Percentiles rank a stretch among this genome's conserved stretches.
Conservation (phyloP, 2,329 filamentous ascomycete species). For the Microsporum canis region DNA sequence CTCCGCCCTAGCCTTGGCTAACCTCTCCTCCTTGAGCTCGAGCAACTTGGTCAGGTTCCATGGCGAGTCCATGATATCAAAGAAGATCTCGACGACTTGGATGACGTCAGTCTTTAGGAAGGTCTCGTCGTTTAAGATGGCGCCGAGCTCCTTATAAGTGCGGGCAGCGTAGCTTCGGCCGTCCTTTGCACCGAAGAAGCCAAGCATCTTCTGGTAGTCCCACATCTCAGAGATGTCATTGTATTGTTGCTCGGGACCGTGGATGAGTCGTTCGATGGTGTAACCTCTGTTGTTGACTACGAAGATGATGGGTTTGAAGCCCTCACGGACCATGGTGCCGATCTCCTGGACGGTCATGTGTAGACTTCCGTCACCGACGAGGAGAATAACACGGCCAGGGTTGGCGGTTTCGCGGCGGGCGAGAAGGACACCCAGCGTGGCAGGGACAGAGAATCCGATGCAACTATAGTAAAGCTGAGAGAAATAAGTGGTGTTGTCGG, state of each 20-base stretch:
- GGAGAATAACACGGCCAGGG: conserved; percentile 16
- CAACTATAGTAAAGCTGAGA: conserved; percentile 19
- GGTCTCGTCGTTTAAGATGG: conserved; percentile 10
- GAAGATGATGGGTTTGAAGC: conserved; percentile 17
- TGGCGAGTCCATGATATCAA: conserved; percentile 14
- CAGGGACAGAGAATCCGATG: conserved; percentile 20
- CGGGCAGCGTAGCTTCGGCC: conserved; percentile 10
- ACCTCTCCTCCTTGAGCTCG: conserved; percentile 11
- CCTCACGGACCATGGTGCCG: conserved; percentile 19
- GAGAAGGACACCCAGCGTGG: conserved; percentile 17
- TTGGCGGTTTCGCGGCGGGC: conserved; percentile 16
- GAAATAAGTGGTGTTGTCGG: conserved; percentile 16
- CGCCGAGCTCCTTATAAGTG: conserved; percentile 13
- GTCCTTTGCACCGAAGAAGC: conserved; percentile 18
- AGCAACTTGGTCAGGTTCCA: conserved; percentile 13
- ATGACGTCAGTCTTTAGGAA: conserved; percentile 11
- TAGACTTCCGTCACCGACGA: conserved; percentile 21
- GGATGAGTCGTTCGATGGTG: conserved; percentile 21
- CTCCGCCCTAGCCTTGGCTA: conserved; percentile 4
- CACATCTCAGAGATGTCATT: conserved; percentile 20
- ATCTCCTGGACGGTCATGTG: conserved; percentile 22
- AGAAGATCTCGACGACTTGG: conserved; percentile 13
- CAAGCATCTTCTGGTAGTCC: conserved; percentile 19
- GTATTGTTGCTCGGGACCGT: conserved; percentile 18
- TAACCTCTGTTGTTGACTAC: conserved; percentile 22